Evolutionary conservation across 495 filamentous ascomycete species (phyloP).

Genomic region (Neurospora sp.): DNA sequence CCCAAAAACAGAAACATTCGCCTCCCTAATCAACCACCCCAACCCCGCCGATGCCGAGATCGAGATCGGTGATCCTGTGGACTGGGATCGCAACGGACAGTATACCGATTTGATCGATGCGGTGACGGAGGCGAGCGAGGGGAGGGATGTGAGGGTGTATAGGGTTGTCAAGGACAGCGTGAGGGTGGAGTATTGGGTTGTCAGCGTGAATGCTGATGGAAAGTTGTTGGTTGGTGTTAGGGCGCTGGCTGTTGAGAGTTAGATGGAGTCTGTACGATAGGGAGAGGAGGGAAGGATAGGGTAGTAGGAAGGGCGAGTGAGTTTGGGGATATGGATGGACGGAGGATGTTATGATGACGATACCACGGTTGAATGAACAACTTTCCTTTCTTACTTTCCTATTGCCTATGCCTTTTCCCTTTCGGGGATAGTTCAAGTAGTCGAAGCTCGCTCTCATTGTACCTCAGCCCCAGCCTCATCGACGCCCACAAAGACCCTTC

Average conservation of each 20-base stretch:
- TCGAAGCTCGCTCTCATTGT: background rate
- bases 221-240: constrained; percentile 60
- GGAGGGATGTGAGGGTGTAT: constrained; percentile 64
- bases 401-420: background rate
- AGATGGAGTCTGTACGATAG: background rate
- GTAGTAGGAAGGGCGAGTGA: background rate
- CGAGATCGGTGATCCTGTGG: constrained; percentile 41
- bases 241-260: constrained; percentile 67
- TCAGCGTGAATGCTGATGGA: constrained; percentile 42
- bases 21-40: constrained; percentile 43
- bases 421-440: background rate
- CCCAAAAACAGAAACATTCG: constrained; percentile 42
- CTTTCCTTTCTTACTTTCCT: background rate
- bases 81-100: constrained; percentile 52
- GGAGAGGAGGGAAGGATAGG: background rate
- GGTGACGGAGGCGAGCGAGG: constrained; percentile 44
- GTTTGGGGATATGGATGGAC: background rate
- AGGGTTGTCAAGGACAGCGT: constrained; percentile 49
- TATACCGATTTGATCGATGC: constrained; percentile 50
- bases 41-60: constrained; percentile 39
- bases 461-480: background rate
- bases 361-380: background rate
- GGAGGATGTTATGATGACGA: background rate
- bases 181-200: constrained; percentile 66
- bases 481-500: background rate